These are phyloP conservation scores for Nemania diffusa DNA, from an alignment of 2,329 filamentous ascomycete species.

Conservation along the genomic window DNA sequence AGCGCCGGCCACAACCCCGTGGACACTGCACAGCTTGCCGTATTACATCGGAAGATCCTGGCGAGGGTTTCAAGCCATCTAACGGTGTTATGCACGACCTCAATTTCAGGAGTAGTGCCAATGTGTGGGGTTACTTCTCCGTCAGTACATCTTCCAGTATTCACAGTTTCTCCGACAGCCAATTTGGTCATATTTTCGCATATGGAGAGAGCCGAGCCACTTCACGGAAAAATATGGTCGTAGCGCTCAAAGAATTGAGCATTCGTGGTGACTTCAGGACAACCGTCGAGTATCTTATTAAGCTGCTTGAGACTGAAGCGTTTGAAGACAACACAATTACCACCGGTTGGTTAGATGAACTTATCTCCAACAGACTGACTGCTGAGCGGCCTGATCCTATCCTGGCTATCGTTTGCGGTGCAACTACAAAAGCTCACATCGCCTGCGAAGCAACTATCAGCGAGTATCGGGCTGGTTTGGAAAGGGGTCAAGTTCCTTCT, in stretches of 20 bases:
- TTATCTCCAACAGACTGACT: conserved; percentile 97
- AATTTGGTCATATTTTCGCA: conserved; percentile 99
- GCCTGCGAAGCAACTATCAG: conserved; percentile 89
- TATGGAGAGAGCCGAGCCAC: conserved; percentile 97
- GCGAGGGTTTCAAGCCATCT: conserved; percentile 99
- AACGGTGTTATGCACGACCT: conserved; percentile 99
- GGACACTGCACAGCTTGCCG: conserved; percentile 98
- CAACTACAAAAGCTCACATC: conserved; percentile 92
- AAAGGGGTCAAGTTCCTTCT: conserved; percentile 96
- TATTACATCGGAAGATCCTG: conserved; percentile 98
- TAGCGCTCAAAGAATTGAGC: conserved; percentile 97
- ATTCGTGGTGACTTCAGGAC: conserved; percentile 99
- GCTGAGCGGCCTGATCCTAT: conserved; percentile 94
- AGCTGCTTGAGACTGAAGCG: conserved; percentile 95
- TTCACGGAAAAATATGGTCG: conserved; percentile 98
- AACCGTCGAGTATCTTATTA: conserved; percentile 98
- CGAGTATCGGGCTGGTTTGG: conserved; percentile 87
- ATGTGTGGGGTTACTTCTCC: conserved; percentile 99
- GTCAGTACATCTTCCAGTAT: conserved; percentile 96
- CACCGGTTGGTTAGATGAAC: conserved; percentile 97
- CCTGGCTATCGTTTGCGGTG: conserved; percentile 94
- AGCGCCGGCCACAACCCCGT: conserved; percentile 91
- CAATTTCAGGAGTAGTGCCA: conserved; percentile 98
- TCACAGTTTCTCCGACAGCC: conserved; percentile 98
- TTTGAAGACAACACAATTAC: conserved; percentile 99